Evolutionary conservation across 139 green algal genomes (phyloP).

Genomic region (Chlorella sp.): DNA sequence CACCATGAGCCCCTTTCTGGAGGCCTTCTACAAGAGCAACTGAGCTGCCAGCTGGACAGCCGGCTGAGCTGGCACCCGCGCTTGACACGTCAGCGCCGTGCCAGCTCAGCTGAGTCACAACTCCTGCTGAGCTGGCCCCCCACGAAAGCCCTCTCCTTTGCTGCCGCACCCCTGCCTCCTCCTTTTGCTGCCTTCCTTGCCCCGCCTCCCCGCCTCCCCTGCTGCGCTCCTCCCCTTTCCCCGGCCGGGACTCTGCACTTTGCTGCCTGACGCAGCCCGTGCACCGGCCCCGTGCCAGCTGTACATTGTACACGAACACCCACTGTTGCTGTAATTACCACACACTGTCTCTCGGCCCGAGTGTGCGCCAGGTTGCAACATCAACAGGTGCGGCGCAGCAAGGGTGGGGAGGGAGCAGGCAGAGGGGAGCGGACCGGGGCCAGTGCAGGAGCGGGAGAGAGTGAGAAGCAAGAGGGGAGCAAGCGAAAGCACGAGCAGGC

Average conservation of each 20-base stretch:
- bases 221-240: too few species aligned
- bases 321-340: background rate
- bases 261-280: slow-evolving; percentile 18
- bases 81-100: too few species aligned
- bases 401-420: background rate
- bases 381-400: background rate
- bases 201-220: background rate
- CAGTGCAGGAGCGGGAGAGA: background rate
- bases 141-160: background rate
- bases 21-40: slow-evolving; percentile 56
- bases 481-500: background rate
- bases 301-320: background rate
- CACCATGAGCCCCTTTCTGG: slow-evolving; percentile 48
- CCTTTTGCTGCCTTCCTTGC: background rate
- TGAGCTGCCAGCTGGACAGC: background rate
- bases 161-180: background rate
- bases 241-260: background rate
- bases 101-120: too few species aligned
- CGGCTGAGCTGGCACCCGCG: background rate
- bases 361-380: background rate
- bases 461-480: background rate
- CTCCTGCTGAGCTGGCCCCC: background rate
- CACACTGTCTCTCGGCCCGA: background rate
- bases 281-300: background rate
- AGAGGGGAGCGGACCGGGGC: background rate